phyloP scores from a whole-genome alignment of 2,329 filamentous ascomycete species.

The Phialemonium atrogriseum region DNA sequence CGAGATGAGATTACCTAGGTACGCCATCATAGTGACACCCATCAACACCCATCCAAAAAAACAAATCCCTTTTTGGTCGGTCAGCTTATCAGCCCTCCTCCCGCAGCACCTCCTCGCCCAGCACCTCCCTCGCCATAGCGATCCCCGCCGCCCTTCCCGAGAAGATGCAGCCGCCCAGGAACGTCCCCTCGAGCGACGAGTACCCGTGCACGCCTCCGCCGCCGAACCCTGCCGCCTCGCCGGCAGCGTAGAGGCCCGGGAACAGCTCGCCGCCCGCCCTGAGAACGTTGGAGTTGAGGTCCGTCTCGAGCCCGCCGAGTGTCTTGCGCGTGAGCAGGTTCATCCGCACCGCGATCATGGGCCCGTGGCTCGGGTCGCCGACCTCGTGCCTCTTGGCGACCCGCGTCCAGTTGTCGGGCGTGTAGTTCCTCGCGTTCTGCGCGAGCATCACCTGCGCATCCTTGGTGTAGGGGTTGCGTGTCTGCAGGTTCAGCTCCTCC shows the following conservation, averaged over 20 bases:
- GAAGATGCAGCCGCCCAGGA: slow-evolving; percentile 55
- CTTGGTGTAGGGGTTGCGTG: slow-evolving; percentile 48
- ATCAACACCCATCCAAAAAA: no score
- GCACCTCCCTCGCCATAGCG: slow-evolving; percentile 41
- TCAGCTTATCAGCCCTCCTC: no score
- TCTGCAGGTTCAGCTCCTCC: slow-evolving; percentile 45
- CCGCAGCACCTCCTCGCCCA: slow-evolving; percentile 4
- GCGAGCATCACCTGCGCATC: slow-evolving; percentile 56
- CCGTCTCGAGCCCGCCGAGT: slow-evolving; percentile 51
- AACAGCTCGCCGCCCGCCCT: slow-evolving; percentile 37
- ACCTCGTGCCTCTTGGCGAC: slow-evolving; percentile 46
- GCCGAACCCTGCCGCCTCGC: slow-evolving; percentile 52
- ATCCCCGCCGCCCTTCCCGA: slow-evolving; percentile 49
- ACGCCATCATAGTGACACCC: no score
- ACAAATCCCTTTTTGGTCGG: no score
- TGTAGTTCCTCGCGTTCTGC: slow-evolving; percentile 46
- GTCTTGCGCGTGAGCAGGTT: slow-evolving; percentile 55
- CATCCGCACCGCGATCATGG: slow-evolving; percentile 52
- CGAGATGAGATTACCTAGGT: no score
- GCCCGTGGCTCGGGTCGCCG: slow-evolving; percentile 45
- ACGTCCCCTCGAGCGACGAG: slow-evolving; percentile 53
- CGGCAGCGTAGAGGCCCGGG: slow-evolving; percentile 49
- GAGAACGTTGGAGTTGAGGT: slow-evolving; percentile 48
- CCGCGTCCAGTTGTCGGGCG: slow-evolving; percentile 41
- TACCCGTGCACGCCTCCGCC: slow-evolving; percentile 57